Base-by-base conservation (phyloP, 1,284 basidiomycete species). In the Spongispora temasekensis region DNA sequence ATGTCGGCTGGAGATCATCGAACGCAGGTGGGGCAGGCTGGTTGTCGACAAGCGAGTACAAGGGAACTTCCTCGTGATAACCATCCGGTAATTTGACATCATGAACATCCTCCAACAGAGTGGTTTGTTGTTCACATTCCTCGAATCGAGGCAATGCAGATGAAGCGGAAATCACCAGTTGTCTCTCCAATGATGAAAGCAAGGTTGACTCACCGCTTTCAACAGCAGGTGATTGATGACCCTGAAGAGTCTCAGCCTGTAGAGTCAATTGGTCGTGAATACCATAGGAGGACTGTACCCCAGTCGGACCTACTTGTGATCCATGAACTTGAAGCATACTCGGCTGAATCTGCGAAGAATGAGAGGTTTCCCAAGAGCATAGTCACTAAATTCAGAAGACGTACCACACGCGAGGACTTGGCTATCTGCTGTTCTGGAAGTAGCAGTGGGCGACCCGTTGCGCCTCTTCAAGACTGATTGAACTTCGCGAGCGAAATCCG, bases 11-110 rank as follows among this genome's bases (percentile, higher is more conserved):
- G 27, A 71, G 46, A 34, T 71, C 70, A 30, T 68, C 62, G 28
- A 72, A 71, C 3, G 68, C 59, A 30, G 72, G 68, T 27, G 72
- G 69, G 34, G 71, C 69, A 15, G 56, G 48, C 40, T 67, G 56
- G 5, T 74, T 63, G 28, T 73, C 66, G 23, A 71, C 35, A 4
- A 70, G 60, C 10, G 65, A 68, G 61, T 70, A 71, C 46, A 52
- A 53, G 10, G 72, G 72, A 31, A 62, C 56, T 1, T 65, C 67
- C 6, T 75, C 70, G 15, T 60, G 60, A 40, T 55, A 53, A 34
- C 28, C 19, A 27, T 54, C 19, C 4, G 37, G 30, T 3, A 48
- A 28, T 15, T 27, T 10, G 35, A 31, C 19, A 53, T 56, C 37
- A 28, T 15, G 28, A 8, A 21, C 42, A 15, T 12, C 21, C 9